Evolutionary conservation across 768 basidiomycete genomes (phyloP).

Genomic region (Tylopilus balloui): DNA sequence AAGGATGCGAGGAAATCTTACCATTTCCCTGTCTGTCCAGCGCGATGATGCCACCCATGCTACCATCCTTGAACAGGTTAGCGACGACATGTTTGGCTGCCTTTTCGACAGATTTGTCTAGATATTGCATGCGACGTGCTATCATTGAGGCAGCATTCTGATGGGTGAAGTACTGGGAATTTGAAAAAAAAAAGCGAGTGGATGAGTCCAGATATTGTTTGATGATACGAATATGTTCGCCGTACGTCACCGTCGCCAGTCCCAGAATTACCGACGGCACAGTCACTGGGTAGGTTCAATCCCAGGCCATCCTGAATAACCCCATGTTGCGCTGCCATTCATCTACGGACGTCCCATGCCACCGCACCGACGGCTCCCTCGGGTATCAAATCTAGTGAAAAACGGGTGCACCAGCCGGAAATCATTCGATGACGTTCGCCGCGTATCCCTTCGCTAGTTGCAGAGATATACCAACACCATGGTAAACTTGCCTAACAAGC

Average conservation of each 20-base stretch:
- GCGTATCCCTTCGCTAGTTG: too few species aligned
- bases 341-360: slow-evolving; percentile 68
- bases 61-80: slow-evolving; percentile 54
- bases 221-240: slow-evolving; percentile 5
- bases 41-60: slow-evolving; percentile 71
- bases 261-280: slow-evolving; percentile 71
- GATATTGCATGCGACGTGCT: slow-evolving; percentile 60
- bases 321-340: slow-evolving; percentile 53
- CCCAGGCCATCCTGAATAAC: slow-evolving; percentile 36
- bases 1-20: slow-evolving; percentile 27
- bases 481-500: too few species aligned
- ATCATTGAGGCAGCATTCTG: slow-evolving; percentile 61
- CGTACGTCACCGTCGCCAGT: slow-evolving; percentile 83
- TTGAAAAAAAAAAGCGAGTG: neutral
- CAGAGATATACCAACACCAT: too few species aligned
- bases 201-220: slow-evolving; percentile 1
- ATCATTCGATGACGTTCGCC: too few species aligned
- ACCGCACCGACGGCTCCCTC: slow-evolving; percentile 84
- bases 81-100: slow-evolving; percentile 56
- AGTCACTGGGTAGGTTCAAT: slow-evolving; percentile 29
- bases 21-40: slow-evolving; percentile 68
- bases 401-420: too few species aligned
- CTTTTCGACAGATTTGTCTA: slow-evolving; percentile 49
- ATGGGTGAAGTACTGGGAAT: slow-evolving; percentile 76
- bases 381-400: slow-evolving; percentile 63